Evolutionary conservation across 768 basidiomycete genomes (phyloP), one percentile per base, ranked within the genome.

Genomic region (Collybia nuda): DNA sequence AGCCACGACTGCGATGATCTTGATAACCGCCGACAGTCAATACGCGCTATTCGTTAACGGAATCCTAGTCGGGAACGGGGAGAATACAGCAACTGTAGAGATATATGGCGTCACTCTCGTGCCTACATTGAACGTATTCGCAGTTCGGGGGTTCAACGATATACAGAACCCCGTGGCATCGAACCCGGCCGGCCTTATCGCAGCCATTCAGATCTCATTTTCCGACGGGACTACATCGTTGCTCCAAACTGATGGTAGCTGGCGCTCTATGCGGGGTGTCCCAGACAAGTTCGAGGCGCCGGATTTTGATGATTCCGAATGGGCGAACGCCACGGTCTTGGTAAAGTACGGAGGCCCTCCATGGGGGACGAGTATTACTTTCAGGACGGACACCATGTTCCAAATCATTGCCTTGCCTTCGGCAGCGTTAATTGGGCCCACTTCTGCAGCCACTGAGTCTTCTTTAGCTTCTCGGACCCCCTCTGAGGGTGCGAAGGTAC

Each of bases 11-110:
- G 64, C 64, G 0, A 44, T 49, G 3, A 47, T 68, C 5, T 46
- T 67, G 2, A 57, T 62, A 19, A 62, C 65, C 5, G 63, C 59
- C 7, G 67, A 67, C 47, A 57, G 68, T 47, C 59, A 50, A 40
- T 67, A 62, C 41, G 56, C 64, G 2, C 51, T 70, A 6, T 69
- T 61, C 19, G 61, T 32, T 11, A 64, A 68, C 40, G 69, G 67
- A 8, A 47, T 50, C 1, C 28, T 52, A 5, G 53, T 67, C 9
- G 67, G 63, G 2, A 36, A 56, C 1, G 48, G 55, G 2, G 57
- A 64, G 23, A 51, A 58, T 5, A 67, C 62, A 63, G 64, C 53
- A 47, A 37, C 37, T 2, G 63, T 63, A 5, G 60, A 66, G 38
- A 55, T 57, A 22, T 65, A 59, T 48, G 43, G 18, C 19, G 52